Base-by-base conservation (phyloP, 1,284 basidiomycete genomes). In the Melampsora abietis-canadensis region DNA sequence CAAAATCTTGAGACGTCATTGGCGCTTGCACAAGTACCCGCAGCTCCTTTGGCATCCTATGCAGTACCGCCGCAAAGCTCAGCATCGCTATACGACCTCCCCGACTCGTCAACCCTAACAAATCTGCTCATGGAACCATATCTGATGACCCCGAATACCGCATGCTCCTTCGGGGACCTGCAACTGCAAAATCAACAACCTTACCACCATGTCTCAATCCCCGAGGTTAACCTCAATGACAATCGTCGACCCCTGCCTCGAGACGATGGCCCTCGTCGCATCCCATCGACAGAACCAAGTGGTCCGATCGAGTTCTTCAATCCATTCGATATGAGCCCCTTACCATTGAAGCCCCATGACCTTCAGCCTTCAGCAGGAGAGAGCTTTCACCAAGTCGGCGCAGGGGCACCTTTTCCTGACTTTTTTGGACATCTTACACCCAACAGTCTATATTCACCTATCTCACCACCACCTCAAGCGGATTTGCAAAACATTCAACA, bases 61-160 rank as follows among this genome's bases (percentile, higher is more conserved):
- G 17, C 6, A 57, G n/a, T 57, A 21, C 14, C 51, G 6, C n/a
- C 19, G 14, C 51, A 57, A 21, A 57, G 51, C 51, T 57, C 51
- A 21, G n/a, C n/a, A 14, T 4, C 27, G 4, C 27, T 27, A 27
- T 57, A 21, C n/a, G 51, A 57, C 19, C 51, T 57, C 1, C 27
- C 21, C 19, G 27, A 57, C 51, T 21, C 51, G 24, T 21, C 51
- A 57, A 21, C 24, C 51, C n/a, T 44, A 14, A 57, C 21, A 21
- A 57, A 57, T 2, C 51, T 57, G 7, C 27, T 27, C 51, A 57
- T 21, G 21, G 21, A 57, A 57, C 51, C n/a, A 57, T 57, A 57
- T 57, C 51, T 57, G n/a, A 57, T 57, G 51, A 57, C 51, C 3
- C 51, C 51, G 12, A 21, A 57, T 57, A 57, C 51, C 27, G 51